Percentiles rank a stretch among this genome's conserved stretches.
Conservation (phyloP, 1,284 basidiomycete species). For the Rugosomyces carneus region DNA sequence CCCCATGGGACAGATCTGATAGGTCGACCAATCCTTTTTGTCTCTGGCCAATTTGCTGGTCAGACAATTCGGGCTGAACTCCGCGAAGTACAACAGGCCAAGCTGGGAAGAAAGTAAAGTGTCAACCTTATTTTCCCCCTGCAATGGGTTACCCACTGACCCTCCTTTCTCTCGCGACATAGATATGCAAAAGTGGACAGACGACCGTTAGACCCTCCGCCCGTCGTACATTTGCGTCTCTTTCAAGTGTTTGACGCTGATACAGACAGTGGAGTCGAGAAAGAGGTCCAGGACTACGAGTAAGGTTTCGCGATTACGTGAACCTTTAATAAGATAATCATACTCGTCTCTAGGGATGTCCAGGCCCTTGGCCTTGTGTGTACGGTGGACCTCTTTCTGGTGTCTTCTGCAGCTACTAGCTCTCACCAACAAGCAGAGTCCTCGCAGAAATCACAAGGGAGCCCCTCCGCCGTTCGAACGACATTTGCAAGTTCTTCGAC, state of each 20-base stretch:
- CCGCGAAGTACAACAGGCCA: constrained; percentile 56
- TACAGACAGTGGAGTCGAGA: constrained; percentile 32
- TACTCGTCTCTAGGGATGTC: constrained; percentile 30
- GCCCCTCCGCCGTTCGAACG: constrained; percentile 9
- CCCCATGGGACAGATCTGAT: constrained; percentile 25
- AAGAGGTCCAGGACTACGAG: constrained; percentile 42
- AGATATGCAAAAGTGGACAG: constrained; percentile 58
- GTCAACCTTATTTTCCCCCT: background rate
- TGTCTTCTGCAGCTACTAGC: constrained; percentile 21
- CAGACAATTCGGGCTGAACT: constrained; percentile 54
- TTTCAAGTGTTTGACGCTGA: constrained; percentile 39
- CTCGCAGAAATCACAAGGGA: constrained; percentile 6
- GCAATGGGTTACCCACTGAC: constrained; percentile 2
- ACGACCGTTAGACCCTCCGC: constrained; percentile 58
- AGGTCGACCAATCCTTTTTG: constrained; percentile 45
- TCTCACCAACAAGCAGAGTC: constrained; percentile 3
- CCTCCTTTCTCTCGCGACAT: background rate
- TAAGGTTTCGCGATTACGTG: constrained; percentile 22
- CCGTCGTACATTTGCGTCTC: constrained; percentile 49
- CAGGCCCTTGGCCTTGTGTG: constrained; percentile 51
- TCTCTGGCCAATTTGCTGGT: constrained; percentile 53
- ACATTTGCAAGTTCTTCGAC: constrained; percentile 7
- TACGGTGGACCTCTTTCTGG: constrained; percentile 53
- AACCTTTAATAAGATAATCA: background rate
- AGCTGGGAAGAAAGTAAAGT: constrained; percentile 57